A percentile compares a stretch with the other conserved stretches of the same genome.
These are phyloP conservation scores for Mrakia gelida DNA, from an alignment of 768 basidiomycete genomes.

Conservation along the genomic window DNA sequence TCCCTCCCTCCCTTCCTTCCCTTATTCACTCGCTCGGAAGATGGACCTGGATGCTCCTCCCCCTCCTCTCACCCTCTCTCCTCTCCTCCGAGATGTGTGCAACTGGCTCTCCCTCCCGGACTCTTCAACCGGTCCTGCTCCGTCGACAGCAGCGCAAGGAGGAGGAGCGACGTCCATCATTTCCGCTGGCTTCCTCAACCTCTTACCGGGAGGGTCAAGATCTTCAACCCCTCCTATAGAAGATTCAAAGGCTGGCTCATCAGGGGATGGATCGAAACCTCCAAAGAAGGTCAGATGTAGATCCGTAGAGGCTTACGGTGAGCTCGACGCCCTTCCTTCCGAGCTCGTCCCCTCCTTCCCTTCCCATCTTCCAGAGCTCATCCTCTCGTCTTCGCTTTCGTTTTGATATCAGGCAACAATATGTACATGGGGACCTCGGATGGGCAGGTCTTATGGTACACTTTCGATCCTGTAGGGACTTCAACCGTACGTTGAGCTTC, in stretches of 20 bases:
- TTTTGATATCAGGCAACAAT: slow-evolving; percentile 59
- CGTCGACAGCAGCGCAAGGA: not conserved
- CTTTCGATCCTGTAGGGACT: slow-evolving; percentile 47
- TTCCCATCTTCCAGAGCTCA: not conserved
- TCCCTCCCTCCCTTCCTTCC: not conserved
- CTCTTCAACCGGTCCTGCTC: not conserved
- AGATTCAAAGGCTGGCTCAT: not conserved
- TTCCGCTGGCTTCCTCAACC: slow-evolving; percentile 12
- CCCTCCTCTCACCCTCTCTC: not conserved
- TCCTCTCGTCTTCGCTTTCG: not conserved
- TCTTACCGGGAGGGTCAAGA: slow-evolving; percentile 8
- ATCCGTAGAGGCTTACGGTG: slow-evolving; percentile 28
- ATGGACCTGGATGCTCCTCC: slow-evolving; percentile 21
- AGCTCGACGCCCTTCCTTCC: not conserved
- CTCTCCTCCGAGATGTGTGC: slow-evolving; percentile 21
- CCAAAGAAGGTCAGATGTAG: slow-evolving; percentile 29
- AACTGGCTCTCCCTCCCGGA: slow-evolving; percentile 24
- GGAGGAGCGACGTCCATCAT: slow-evolving; percentile 10
- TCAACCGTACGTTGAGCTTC: slow-evolving; percentile 32
- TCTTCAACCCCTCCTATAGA: not conserved
- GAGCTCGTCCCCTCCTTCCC: not conserved
- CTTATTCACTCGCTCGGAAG: not conserved
- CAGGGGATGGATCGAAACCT: not conserved
- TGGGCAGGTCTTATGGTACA: slow-evolving; percentile 75
- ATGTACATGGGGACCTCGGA: slow-evolving; percentile 82